These are phyloP conservation scores for Inosperma sp. DNA, from an alignment of 768 basidiomycete species.

Conservation along the genomic window DNA sequence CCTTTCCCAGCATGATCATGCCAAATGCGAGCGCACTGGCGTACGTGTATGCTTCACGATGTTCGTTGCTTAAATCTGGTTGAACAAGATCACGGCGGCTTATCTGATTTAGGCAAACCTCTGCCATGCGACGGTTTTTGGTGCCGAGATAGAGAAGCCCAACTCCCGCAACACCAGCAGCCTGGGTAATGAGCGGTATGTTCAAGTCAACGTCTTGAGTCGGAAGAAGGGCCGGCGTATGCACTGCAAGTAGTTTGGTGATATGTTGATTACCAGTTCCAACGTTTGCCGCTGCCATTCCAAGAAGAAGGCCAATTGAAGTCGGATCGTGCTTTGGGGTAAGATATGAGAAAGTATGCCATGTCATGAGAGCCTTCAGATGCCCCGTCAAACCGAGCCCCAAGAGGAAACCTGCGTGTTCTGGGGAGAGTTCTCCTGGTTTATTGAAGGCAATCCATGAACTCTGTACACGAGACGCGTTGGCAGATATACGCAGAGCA, in stretches of 20 bases:
- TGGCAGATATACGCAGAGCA: slow-evolving; percentile 76
- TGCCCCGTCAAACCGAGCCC: slow-evolving; percentile 92
- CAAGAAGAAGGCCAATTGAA: slow-evolving; percentile 88
- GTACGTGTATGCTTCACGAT: slow-evolving; percentile 89
- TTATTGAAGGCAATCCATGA: slow-evolving; percentile 97
- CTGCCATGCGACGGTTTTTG: slow-evolving; percentile 86
- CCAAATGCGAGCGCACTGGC: slow-evolving; percentile 89
- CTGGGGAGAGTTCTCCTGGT: slow-evolving; percentile 82
- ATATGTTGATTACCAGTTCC: slow-evolving; percentile 84
- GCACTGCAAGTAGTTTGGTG: slow-evolving; percentile 87
- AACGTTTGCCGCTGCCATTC: slow-evolving; percentile 86
- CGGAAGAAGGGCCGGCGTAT: slow-evolving; percentile 89
- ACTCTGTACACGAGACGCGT: slow-evolving; percentile 74
- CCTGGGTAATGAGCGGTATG: slow-evolving; percentile 84
- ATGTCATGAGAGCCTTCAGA: slow-evolving; percentile 81
- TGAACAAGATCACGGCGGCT: slow-evolving; percentile 71
- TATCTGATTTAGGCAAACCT: slow-evolving; percentile 84
- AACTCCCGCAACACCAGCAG: slow-evolving; percentile 80
- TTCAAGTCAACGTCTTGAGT: slow-evolving; percentile 85
- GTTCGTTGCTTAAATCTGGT: slow-evolving; percentile 80
- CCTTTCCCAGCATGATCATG: slow-evolving; percentile 93
- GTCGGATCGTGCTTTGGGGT: slow-evolving; percentile 96
- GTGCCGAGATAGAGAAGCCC: slow-evolving; percentile 89
- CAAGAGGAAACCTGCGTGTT: slow-evolving; percentile 95
- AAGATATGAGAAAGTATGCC: slow-evolving; percentile 94